Base-by-base conservation (phyloP, 495 filamentous ascomycete genomes). In the Chaetomium cochliodes region DNA sequence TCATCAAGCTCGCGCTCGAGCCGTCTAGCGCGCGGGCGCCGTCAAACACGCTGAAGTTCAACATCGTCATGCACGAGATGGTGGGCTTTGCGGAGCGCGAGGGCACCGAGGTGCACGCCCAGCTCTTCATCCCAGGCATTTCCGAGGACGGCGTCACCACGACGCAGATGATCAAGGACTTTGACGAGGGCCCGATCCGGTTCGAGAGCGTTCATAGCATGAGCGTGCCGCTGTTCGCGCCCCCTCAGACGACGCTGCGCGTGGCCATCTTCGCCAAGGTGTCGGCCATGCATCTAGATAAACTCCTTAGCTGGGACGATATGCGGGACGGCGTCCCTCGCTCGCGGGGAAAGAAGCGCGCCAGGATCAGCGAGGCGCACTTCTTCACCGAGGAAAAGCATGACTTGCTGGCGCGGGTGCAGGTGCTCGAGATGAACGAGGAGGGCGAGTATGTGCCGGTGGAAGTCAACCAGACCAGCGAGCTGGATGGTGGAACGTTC, bases 191-290 rank as follows among this genome's bases (percentile, higher is more conserved):
- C n/a, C 87, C 92, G 1, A 87, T 98, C 63, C 88, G 90, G 41
- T 99, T 99, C 70, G 92, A 97, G 74, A 98, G 94, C 76, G 92
- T 97, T 59, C 94, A 99, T 78, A 96, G 91, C 70, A 97, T 99
- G 93, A 96, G 93, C 74, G 79, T 99, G 63, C 96, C 96, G n/a
- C 82, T 96, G 44, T 87, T 87, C 26, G 92, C 90, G 63, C 86
- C 92, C 13, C 86, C 83, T 33, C 86, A 87, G 41, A 87, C 90
- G 11, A 87, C 86, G 9, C 76, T 99, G 49, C 85, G 96, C 61
- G 88, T 98, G n/a, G 91, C 92, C 37, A 89, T 99, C 62, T 98
- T 97, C 72, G 93, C 96, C 30, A 89, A 88, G 67, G 91, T 97
- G 55, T 93, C 90, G 18, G 78, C 87, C 1, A 96, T 97, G 89